A percentile compares a stretch with the other conserved stretches of the same genome.
These are phyloP conservation scores for Picochlorum sp. DNA, from an alignment of 139 green algal genomes.

Conservation along the genomic window DNA sequence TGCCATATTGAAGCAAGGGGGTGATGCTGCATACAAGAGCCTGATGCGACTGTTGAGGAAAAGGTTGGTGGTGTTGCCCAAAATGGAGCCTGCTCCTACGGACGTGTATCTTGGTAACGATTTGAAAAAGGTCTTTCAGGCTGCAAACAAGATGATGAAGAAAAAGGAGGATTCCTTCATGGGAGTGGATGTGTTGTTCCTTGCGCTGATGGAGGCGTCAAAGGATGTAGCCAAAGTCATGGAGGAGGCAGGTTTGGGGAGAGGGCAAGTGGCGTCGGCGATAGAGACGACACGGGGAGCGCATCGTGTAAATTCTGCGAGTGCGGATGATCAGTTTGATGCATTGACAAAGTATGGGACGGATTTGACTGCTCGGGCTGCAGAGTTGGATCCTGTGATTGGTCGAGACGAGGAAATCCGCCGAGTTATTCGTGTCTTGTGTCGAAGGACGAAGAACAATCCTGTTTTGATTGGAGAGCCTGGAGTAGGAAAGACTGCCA, in stretches of 20 bases:
- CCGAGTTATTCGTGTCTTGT: conserved; percentile 78
- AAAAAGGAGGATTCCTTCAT: conserved; percentile 62
- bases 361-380: conserved; percentile 83
- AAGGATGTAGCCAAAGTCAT: conserved; percentile 37
- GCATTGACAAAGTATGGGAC: conserved; percentile 80
- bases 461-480: conserved; percentile 90
- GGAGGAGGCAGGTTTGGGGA: conserved; percentile 48
- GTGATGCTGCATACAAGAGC: conserved; percentile 36
- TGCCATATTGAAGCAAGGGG: conserved; percentile 14
- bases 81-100: conserved; percentile 44
- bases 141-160: conserved; percentile 58
- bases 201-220: conserved; percentile 39
- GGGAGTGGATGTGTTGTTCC: conserved; percentile 64
- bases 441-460: conserved; percentile 97
- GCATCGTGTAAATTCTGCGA: conserved; percentile 36
- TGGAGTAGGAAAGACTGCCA: conserved; percentile 71
- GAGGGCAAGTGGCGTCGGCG: conserved; percentile 49
- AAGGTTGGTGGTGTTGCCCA: conserved; percentile 49
- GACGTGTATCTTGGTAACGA: conserved; percentile 33
- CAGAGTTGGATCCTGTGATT: conserved; percentile 90
- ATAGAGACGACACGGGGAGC: conserved; percentile 54
- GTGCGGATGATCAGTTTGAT: conserved; percentile 75
- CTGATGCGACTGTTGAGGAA: conserved; percentile 42
- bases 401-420: conserved; percentile 77
- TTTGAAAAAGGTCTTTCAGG: conserved; percentile 36